Percentiles rank a stretch among this genome's conserved stretches.
These are phyloP conservation scores for Phytophthora fragariaefolia DNA, from an alignment of 352 stramenopile genomes.

Conservation along the genomic window DNA sequence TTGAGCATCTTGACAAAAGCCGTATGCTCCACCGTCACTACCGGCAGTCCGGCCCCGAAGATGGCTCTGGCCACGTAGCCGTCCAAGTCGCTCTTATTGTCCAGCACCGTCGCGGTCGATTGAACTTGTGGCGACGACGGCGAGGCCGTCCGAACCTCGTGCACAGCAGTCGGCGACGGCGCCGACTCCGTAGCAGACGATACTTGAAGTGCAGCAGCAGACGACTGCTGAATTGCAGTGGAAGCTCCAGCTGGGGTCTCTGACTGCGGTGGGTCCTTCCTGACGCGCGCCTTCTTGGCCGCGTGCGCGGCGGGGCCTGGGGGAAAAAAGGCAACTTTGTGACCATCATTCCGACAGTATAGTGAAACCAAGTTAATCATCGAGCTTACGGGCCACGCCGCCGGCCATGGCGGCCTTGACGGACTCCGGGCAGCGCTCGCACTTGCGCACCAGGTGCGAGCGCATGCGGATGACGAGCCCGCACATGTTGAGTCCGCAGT, in stretches of 20 bases:
- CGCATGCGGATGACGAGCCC: conserved; percentile 74
- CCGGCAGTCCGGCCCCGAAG: conserved; percentile 54
- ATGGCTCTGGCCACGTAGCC: conserved; percentile 66
- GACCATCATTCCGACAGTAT: conserved; percentile 19
- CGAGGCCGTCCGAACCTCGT: conserved; percentile 39
- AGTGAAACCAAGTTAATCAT: conserved; percentile 24
- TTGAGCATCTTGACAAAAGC: conserved; percentile 73
- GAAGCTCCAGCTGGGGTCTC: not conserved
- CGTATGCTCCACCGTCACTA: conserved; percentile 64
- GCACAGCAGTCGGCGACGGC: conserved; percentile 14
- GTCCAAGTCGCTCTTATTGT: conserved; percentile 65
- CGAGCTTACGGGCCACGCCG: conserved; percentile 34
- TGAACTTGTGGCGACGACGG: conserved; percentile 5
- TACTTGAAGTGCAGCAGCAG: not conserved
- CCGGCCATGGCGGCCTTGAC: conserved; percentile 63
- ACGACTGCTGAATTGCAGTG: not conserved
- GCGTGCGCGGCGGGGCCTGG: not conserved
- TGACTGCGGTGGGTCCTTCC: conserved; percentile 1
- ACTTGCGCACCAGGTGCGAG: conserved; percentile 66
- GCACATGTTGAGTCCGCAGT: conserved; percentile 82
- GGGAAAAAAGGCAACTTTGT: conserved; percentile 28
- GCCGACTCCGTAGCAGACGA: not conserved
- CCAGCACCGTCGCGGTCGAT: conserved; percentile 28
- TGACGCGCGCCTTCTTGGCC: conserved; percentile 23
- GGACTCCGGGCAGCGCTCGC: conserved; percentile 49